Evolutionary conservation across 164 flowering plant species (phyloP).

Genomic region (Vitis rupestris): DNA sequence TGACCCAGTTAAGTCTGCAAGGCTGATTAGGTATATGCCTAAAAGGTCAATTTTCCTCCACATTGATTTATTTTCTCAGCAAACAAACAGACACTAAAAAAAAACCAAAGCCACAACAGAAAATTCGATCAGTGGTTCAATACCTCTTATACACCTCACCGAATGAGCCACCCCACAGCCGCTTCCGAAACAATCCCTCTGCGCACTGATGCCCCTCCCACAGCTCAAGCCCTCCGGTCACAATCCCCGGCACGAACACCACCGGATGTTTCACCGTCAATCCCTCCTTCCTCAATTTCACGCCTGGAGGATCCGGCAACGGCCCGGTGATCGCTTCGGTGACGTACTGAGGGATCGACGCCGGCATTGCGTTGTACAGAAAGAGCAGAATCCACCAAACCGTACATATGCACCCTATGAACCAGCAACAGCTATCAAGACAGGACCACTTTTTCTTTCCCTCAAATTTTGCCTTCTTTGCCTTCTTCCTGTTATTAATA

Average conservation of each 20-base stretch:
- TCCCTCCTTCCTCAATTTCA: constrained; percentile 77
- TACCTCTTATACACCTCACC: constrained; percentile 94
- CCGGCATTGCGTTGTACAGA: constrained; percentile 78
- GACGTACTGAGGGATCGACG: constrained; percentile 86
- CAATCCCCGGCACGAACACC: constrained; percentile 97
- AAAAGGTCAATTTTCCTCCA: not conserved
- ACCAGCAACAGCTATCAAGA: constrained; percentile 48
- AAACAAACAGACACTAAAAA: not conserved
- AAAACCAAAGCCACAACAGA: not conserved
- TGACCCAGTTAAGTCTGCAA: too few relatives aligned
- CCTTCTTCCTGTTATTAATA: constrained; percentile 6
- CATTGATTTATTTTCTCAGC: not conserved
- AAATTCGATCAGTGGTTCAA: not conserved
- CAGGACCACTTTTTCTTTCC: constrained; percentile 33
- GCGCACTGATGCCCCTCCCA: constrained; percentile 96
- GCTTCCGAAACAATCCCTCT: constrained; percentile 83
- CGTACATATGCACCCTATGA: constrained; percentile 38
- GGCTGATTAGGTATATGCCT: not conserved
- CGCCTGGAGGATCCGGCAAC: constrained; percentile 90
- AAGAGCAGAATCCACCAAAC: constrained; percentile 45
- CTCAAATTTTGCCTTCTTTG: not conserved
- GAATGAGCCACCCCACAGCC: constrained; percentile 97
- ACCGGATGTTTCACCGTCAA: constrained; percentile 81
- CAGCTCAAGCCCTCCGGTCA: constrained; percentile 90
- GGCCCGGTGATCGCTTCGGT: constrained; percentile 96